Percentiles rank a stretch among this genome's conserved stretches.
These are phyloP conservation scores for Cladophialophora psammophila DNA, from an alignment of 2,329 filamentous ascomycete species.

Conservation along the genomic window DNA sequence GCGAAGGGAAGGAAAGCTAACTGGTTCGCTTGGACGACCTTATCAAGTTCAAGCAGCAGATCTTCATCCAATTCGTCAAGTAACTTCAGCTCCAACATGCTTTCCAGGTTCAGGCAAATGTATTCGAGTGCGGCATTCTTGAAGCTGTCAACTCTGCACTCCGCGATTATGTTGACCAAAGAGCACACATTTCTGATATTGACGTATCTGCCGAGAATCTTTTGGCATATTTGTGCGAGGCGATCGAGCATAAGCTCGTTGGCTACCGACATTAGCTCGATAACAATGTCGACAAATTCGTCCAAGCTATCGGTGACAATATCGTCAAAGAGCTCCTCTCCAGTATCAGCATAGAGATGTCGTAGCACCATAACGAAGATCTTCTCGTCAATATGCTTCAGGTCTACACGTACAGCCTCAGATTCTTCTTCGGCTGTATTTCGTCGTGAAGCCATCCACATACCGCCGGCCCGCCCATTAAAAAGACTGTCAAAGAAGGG, in stretches of 20 bases:
- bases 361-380: conserved; percentile 81
- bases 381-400: conserved; percentile 77
- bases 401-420: conserved; percentile 72
- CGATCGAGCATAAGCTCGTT: conserved; percentile 96
- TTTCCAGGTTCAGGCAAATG: conserved; percentile 87
- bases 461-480: conserved; percentile 81
- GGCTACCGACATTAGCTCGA: conserved; percentile 87
- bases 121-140: conserved; percentile 90
- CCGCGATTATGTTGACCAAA: conserved; percentile 83
- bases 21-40: conserved; percentile 82
- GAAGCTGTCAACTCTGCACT: conserved; percentile 82
- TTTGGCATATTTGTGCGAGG: conserved; percentile 87
- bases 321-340: conserved; percentile 80
- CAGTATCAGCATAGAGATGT: conserved; percentile 83
- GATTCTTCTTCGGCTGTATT: conserved; percentile 53
- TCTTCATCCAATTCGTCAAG: conserved; percentile 86
- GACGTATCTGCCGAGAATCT: conserved; percentile 70
- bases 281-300: conserved; percentile 84
- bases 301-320: conserved; percentile 75
- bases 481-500: conserved; percentile 94
- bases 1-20: conserved; percentile 77
- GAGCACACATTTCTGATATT: conserved; percentile 80
- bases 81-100: conserved; percentile 78
- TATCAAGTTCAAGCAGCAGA: conserved; percentile 80
- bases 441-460: conserved; percentile 80